phyloP scores from a whole-genome alignment of 2,329 filamentous ascomycete species.

The Xylaria arbuscula region DNA sequence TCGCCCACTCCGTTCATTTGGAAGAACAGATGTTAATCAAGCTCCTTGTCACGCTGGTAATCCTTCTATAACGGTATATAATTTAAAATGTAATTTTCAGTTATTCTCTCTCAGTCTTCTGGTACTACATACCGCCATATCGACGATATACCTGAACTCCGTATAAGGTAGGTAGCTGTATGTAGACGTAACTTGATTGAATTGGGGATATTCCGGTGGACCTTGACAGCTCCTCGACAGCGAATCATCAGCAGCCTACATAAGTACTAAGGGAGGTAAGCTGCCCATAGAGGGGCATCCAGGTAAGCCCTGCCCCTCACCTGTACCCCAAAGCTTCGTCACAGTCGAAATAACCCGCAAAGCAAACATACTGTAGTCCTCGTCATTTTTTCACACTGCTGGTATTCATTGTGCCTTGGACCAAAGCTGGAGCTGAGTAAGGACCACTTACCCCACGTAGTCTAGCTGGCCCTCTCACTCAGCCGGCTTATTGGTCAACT shows the following conservation, averaged over 20 bases:
- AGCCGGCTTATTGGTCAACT: neutral
- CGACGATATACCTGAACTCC: too few relatives aligned
- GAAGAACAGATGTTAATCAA: neutral
- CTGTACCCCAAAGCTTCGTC: constrained; percentile 20
- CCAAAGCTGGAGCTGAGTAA: constrained; percentile 33
- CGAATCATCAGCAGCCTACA: constrained; percentile 16
- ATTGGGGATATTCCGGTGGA: constrained; percentile 8
- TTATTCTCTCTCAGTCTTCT: too few relatives aligned
- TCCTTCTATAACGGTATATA: too few relatives aligned
- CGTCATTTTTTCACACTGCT: neutral
- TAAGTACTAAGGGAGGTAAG: too few relatives aligned
- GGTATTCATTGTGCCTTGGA: neutral
- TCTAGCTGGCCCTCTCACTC: neutral
- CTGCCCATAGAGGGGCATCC: neutral
- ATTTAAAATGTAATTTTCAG: too few relatives aligned
- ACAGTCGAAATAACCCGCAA: constrained; percentile 29
- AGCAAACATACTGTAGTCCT: constrained; percentile 16
- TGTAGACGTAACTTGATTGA: constrained; percentile 7
- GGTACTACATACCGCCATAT: too few relatives aligned
- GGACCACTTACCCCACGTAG: constrained; percentile 18
- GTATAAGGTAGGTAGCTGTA: neutral
- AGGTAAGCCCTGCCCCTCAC: constrained; percentile 32
- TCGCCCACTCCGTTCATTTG: neutral
- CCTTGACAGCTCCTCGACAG: constrained; percentile 24
- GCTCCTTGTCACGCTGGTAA: neutral